A percentile compares a stretch with the other conserved stretches of the same genome.
phyloP scores from a whole-genome alignment of 108 stramenopile species.

The Cyclotella kingstonii region DNA sequence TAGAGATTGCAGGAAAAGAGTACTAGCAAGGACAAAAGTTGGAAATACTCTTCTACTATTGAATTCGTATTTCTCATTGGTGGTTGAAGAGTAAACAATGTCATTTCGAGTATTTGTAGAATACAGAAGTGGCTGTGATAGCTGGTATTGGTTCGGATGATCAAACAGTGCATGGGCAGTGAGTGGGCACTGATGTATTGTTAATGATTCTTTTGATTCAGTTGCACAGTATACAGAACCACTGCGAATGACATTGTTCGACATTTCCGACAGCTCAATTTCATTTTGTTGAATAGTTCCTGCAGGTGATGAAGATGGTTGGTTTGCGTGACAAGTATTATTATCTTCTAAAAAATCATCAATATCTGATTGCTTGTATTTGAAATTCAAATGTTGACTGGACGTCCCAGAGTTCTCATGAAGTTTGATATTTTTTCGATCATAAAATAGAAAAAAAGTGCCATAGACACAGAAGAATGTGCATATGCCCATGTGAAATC shows the following conservation, averaged over 20 bases:
- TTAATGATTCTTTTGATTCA: too few relatives aligned
- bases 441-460: conserved; percentile 25
- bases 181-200: too few relatives aligned
- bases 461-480: conserved; percentile 39
- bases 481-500: conserved; percentile 36
- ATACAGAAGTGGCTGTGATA: neutral
- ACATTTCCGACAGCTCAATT: neutral
- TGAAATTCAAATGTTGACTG: neutral
- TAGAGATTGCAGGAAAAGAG: conserved; percentile 28
- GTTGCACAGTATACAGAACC: too few relatives aligned
- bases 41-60: conserved; percentile 1
- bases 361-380: conserved; percentile 11
- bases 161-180: too few relatives aligned
- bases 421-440: conserved; percentile 21
- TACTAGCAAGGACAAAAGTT: conserved; percentile 9
- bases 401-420: neutral
- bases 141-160: neutral
- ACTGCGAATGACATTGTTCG: neutral
- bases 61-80: neutral
- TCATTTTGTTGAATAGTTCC: too few relatives aligned
- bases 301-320: neutral
- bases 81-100: conserved; percentile 2
- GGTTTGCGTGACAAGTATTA: neutral
- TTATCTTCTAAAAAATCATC: conserved; percentile 8
- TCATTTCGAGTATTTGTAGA: neutral